Conservation (phyloP, 306 rosid species). For the Rosa multiflora region DNA sequence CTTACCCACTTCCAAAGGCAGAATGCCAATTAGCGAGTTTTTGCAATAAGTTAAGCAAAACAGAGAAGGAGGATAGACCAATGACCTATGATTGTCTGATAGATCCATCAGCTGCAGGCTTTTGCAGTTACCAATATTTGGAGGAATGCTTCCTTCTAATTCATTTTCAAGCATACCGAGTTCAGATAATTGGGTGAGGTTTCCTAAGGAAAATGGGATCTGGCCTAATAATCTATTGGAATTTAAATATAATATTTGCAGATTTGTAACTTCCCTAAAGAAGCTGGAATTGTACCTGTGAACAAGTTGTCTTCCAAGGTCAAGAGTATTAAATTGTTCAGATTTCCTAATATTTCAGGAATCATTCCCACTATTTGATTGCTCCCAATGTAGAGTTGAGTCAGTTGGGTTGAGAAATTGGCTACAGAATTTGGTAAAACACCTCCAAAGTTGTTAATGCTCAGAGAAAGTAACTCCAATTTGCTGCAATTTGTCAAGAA, state of each 20-base stretch:
- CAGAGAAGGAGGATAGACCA: background rate
- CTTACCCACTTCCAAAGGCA: constrained; percentile 23
- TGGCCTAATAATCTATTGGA: constrained; percentile 32
- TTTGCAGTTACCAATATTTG: constrained; percentile 19
- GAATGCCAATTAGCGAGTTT: constrained; percentile 31
- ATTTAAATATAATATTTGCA: background rate
- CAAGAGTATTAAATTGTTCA: constrained; percentile 8
- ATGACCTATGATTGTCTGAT: constrained; percentile 22
- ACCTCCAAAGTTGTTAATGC: constrained; percentile 37
- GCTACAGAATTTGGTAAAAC: constrained; percentile 25
- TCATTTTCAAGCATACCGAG: background rate
- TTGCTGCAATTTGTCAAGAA: constrained; percentile 31
- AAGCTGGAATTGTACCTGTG: constrained; percentile 23
- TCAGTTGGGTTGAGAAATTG: constrained; percentile 37
- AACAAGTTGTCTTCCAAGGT: background rate
- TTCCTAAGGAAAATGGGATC: constrained; percentile 26
- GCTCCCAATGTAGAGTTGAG: background rate
- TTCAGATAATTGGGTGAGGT: constrained; percentile 21
- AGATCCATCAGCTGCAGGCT: background rate
- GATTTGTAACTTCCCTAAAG: constrained; percentile 23
- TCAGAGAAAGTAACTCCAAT: background rate
- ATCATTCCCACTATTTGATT: constrained; percentile 31
- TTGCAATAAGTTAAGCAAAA: constrained; percentile 24
- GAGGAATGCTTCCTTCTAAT: constrained; percentile 39
- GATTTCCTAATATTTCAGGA: constrained; percentile 26